Percentiles rank a stretch among this genome's conserved stretches.
These are phyloP conservation scores for Gossypioides kirkii DNA, from an alignment of 345 rosid genomes.

Conservation along the genomic window DNA sequence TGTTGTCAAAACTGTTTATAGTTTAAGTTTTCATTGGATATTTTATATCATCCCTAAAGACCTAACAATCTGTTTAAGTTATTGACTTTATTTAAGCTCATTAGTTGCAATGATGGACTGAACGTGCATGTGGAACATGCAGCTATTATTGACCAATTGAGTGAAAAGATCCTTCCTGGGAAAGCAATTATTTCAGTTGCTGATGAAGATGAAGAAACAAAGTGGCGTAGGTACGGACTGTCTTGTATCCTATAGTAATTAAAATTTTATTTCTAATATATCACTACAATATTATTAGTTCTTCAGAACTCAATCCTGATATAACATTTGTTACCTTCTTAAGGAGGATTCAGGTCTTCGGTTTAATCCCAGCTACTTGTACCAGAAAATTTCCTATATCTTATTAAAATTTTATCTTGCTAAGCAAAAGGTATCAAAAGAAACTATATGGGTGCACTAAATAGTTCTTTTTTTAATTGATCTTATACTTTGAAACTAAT, in stretches of 20 bases:
- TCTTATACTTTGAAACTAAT: not conserved
- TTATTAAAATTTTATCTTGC: not conserved
- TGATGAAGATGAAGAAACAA: conserved; percentile 43
- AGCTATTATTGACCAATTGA: conserved; percentile 49
- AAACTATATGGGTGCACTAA: not conserved
- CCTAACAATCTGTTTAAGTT: not conserved
- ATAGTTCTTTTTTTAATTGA: not conserved
- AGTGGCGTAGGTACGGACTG: conserved; percentile 47
- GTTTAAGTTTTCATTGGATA: conserved; percentile 3
- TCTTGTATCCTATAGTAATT: not conserved
- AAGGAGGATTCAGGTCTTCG: not conserved
- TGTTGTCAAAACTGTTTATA: not conserved
- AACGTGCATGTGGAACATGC: conserved; percentile 12
- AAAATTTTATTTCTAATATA: not conserved
- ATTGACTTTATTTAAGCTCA: not conserved
- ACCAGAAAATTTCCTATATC: not conserved
- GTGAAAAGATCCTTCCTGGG: conserved; percentile 35
- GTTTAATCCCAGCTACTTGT: not conserved
- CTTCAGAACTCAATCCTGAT: not conserved
- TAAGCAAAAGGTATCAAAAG: not conserved
- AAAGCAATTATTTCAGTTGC: conserved; percentile 13
- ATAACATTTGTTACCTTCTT: not conserved
- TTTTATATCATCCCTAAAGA: not conserved
- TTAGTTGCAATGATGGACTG: not conserved
- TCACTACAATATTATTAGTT: not conserved